phyloP scores from a whole-genome alignment of 2,329 filamentous ascomycete species.

The Fusarium nurragi region DNA sequence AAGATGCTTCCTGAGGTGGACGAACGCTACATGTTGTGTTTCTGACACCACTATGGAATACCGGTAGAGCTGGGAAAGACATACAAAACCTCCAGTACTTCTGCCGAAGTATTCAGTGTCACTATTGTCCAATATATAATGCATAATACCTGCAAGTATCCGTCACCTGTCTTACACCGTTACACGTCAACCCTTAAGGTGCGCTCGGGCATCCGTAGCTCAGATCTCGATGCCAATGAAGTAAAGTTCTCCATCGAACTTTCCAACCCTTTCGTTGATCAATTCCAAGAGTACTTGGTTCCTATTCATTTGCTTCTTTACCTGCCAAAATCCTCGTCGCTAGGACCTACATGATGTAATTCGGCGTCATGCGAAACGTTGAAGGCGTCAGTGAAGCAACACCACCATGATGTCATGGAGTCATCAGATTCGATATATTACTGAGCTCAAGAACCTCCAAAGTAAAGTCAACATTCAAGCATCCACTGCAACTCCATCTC shows the following conservation, averaged over 20 bases:
- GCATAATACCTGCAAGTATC: not conserved
- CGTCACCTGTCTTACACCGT: not conserved
- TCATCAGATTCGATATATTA: conserved; percentile 22
- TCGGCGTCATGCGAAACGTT: conserved; percentile 29
- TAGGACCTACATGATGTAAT: conserved; percentile 36
- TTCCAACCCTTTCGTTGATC: conserved; percentile 13
- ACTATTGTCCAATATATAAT: not conserved
- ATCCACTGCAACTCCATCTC: not conserved
- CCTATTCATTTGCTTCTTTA: conserved; percentile 2
- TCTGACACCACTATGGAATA: not conserved
- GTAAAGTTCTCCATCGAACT: conserved; percentile 12
- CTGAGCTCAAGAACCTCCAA: conserved; percentile 7
- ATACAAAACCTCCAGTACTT: not conserved
- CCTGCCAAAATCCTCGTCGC: conserved; percentile 1
- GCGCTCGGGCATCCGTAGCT: not conserved
- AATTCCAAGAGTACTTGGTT: conserved; percentile 1
- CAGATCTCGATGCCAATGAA: conserved; percentile 23
- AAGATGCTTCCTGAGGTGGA: not conserved
- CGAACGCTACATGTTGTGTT: not conserved
- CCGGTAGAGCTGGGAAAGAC: not conserved
- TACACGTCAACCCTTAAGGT: not conserved
- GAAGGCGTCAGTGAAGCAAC: conserved; percentile 19
- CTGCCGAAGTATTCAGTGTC: not conserved
- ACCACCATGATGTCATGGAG: conserved; percentile 35
- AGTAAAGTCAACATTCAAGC: not conserved